Evolutionary conservation across 306 rosid genomes (phyloP).

Genomic region (Medicago lupulina): DNA sequence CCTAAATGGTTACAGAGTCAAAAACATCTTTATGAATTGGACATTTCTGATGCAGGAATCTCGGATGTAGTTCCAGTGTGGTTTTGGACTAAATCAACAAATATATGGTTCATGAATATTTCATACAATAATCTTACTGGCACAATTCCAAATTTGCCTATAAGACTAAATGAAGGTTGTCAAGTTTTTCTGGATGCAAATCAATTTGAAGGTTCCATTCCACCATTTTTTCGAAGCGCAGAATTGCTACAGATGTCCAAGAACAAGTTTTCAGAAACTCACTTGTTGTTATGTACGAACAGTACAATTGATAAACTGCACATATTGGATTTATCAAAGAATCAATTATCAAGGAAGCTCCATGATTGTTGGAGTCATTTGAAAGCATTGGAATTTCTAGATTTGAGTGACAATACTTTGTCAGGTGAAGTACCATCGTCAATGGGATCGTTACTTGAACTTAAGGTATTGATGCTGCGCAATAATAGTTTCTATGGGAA

Average conservation of each 20-base stretch:
- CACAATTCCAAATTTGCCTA: slow-evolving; percentile 6
- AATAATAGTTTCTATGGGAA: slow-evolving; percentile 16
- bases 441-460: slow-evolving; percentile 11
- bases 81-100: background rate
- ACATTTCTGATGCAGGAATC: slow-evolving; percentile 6
- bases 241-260: background rate
- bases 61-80: slow-evolving; percentile 6
- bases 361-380: slow-evolving; percentile 12
- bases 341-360: background rate
- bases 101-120: background rate
- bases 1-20: slow-evolving; percentile 30
- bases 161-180: background rate
- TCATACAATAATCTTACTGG: slow-evolving; percentile 32
- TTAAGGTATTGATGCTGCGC: background rate
- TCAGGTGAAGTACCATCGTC: background rate
- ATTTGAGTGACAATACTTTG: slow-evolving; percentile 24
- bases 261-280: slow-evolving; percentile 12
- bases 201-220: slow-evolving; percentile 31
- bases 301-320: background rate
- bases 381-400: background rate
- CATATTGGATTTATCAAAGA: background rate
- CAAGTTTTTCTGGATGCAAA: too few species aligned
- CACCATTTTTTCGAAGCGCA: background rate
- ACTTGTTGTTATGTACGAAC: background rate
- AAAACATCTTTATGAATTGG: background rate